A percentile compares a stretch with the other conserved stretches of the same genome.
These are phyloP conservation scores for Orbilia quercus DNA, from an alignment of 2,329 filamentous ascomycete species.

Conservation along the genomic window DNA sequence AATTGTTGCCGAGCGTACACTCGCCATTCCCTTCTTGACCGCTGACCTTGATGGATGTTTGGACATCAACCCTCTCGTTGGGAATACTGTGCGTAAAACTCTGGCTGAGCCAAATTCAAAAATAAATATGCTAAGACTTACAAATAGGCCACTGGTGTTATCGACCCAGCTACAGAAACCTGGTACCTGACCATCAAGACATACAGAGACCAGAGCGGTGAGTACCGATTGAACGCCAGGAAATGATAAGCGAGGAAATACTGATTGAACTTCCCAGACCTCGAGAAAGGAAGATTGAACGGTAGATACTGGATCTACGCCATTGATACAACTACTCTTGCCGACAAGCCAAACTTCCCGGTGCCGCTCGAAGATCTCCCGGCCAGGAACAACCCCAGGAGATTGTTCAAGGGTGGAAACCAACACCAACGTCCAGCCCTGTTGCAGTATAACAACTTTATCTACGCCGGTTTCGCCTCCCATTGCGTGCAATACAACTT, in stretches of 20 bases:
- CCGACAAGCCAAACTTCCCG: slow-evolving; percentile 64
- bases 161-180: slow-evolving; percentile 67
- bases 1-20: slow-evolving; percentile 66
- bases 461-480: slow-evolving; percentile 68
- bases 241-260: no score
- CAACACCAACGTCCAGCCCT: slow-evolving; percentile 66
- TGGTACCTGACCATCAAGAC: slow-evolving; percentile 68
- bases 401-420: slow-evolving; percentile 66
- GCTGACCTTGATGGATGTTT: slow-evolving; percentile 66
- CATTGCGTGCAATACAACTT: slow-evolving; percentile 69
- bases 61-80: slow-evolving; percentile 66
- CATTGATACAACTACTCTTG: slow-evolving; percentile 65
- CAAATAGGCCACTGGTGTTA: slow-evolving; percentile 66
- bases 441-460: slow-evolving; percentile 65
- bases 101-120: no score
- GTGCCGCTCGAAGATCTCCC: slow-evolving; percentile 64
- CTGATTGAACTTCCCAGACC: no score
- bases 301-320: slow-evolving; percentile 66
- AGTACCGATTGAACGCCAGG: no score
- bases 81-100: slow-evolving; percentile 63
- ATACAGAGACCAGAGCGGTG: slow-evolving; percentile 64
- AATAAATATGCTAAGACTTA: no score
- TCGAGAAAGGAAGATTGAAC: slow-evolving; percentile 63
- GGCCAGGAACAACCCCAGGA: slow-evolving; percentile 65
- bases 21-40: slow-evolving; percentile 67